These are phyloP conservation scores for Extremus antarcticus DNA, from an alignment of 495 filamentous ascomycete genomes.

Conservation along the genomic window DNA sequence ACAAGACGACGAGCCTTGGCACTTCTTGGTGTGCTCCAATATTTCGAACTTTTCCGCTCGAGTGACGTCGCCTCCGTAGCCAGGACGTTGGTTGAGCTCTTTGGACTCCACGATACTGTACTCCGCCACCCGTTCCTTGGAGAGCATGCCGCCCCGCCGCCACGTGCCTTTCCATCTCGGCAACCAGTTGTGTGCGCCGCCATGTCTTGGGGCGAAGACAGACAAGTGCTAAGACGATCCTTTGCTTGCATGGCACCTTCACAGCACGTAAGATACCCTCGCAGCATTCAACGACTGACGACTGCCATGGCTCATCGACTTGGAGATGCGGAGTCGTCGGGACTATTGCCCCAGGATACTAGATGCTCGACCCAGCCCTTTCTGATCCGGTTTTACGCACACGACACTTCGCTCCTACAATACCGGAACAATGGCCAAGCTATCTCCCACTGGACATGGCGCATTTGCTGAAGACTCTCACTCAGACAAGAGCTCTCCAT, in stretches of 20 bases:
- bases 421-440: too few relatives aligned
- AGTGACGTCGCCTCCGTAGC: not conserved
- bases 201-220: not conserved
- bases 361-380: too few relatives aligned
- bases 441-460: too few relatives aligned
- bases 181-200: too few relatives aligned
- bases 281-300: not conserved
- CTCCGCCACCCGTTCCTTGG: not conserved
- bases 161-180: not conserved
- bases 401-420: too few relatives aligned
- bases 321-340: not conserved
- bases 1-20: too few relatives aligned
- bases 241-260: not conserved
- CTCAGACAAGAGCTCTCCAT: not conserved
- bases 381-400: too few relatives aligned
- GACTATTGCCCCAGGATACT: too few relatives aligned
- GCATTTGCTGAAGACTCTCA: not conserved
- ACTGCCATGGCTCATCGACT: not conserved
- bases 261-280: not conserved
- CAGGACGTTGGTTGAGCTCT: too few relatives aligned
- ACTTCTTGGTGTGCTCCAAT: too few relatives aligned
- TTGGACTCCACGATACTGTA: not conserved
- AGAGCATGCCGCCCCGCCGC: too few relatives aligned
- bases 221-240: not conserved
- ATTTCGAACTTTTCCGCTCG: too few relatives aligned